These are phyloP conservation scores for Fistulinella staudtii DNA, from an alignment of 1,284 basidiomycete species.

Conservation along the genomic window DNA sequence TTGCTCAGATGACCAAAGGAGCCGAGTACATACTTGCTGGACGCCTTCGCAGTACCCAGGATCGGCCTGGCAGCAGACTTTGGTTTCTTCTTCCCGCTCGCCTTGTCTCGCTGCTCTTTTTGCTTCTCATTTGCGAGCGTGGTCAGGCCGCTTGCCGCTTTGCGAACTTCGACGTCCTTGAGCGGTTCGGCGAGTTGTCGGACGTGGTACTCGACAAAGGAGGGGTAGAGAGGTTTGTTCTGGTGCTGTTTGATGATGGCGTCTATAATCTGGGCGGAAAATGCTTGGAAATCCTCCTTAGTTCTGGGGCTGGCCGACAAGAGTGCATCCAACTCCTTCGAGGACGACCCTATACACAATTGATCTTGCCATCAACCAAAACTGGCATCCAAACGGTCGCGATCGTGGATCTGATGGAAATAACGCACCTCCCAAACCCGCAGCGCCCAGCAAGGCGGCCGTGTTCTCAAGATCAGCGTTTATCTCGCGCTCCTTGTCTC, in stretches of 20 bases:
- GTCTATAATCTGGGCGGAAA: conserved; percentile 72
- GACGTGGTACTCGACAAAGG: conserved; percentile 80
- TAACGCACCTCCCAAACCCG: conserved; percentile 57
- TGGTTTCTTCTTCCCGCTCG: conserved; percentile 86
- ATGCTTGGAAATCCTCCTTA: conserved; percentile 77
- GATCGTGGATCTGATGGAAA: no score
- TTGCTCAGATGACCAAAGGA: conserved; percentile 1
- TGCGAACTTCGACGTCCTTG: conserved; percentile 85
- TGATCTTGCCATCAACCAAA: conserved; percentile 1
- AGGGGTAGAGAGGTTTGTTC: conserved; percentile 73
- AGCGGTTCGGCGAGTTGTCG: conserved; percentile 71
- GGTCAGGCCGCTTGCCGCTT: conserved; percentile 77
- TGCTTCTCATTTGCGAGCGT: conserved; percentile 93
- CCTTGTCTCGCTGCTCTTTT: conserved; percentile 81
- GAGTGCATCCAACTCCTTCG: conserved; percentile 64
- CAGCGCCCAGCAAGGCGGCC: conserved; percentile 72
- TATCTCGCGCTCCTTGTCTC: conserved; percentile 76
- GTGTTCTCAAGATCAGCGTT: conserved; percentile 83
- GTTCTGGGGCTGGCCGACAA: conserved; percentile 75
- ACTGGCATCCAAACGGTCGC: background rate
- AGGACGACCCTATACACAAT: conserved; percentile 52
- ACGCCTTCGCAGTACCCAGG: conserved; percentile 67
- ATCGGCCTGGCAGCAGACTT: conserved; percentile 67
- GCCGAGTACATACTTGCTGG: conserved; percentile 49
- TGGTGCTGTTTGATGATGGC: conserved; percentile 73